phyloP scores from a whole-genome alignment of 495 filamentous ascomycete species.

The Podospora sp. region DNA sequence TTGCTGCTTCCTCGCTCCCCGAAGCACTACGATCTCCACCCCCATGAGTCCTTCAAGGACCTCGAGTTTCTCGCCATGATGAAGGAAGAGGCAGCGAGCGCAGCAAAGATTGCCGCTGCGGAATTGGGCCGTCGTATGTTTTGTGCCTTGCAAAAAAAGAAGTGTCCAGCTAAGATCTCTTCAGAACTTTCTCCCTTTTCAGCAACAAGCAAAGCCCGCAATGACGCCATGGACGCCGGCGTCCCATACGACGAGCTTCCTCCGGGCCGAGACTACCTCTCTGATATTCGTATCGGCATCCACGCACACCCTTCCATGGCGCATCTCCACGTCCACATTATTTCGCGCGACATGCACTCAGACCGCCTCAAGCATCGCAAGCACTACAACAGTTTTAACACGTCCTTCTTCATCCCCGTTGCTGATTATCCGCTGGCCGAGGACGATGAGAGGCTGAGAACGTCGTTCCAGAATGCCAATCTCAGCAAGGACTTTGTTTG shows the following conservation, averaged over 20 bases:
- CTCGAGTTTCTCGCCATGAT: slow-evolving; percentile 68
- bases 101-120: slow-evolving; percentile 65
- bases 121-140: slow-evolving; percentile 66
- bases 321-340: slow-evolving; percentile 87
- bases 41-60: slow-evolving; percentile 78
- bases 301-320: slow-evolving; percentile 91
- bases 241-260: slow-evolving; percentile 56
- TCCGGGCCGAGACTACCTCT: slow-evolving; percentile 72
- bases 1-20: slow-evolving; percentile 81
- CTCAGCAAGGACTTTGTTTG: slow-evolving; percentile 68
- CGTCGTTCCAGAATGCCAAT: slow-evolving; percentile 53
- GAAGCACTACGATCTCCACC: slow-evolving; percentile 64
- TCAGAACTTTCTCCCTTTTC: slow-evolving; percentile 62
- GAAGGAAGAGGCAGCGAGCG: slow-evolving; percentile 58
- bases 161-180: background rate
- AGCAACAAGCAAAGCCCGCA: slow-evolving; percentile 54
- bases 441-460: slow-evolving; percentile 62
- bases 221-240: slow-evolving; percentile 51
- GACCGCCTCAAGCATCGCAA: slow-evolving; percentile 74
- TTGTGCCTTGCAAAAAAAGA: background rate
- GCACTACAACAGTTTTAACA: slow-evolving; percentile 92
- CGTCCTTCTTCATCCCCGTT: slow-evolving; percentile 81
- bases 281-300: slow-evolving; percentile 75
- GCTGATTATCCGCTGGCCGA: slow-evolving; percentile 74
- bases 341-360: slow-evolving; percentile 73